Base-by-base conservation (phyloP, 371 early-diverging fungal species). In the Basidiobolus heterosporus region DNA sequence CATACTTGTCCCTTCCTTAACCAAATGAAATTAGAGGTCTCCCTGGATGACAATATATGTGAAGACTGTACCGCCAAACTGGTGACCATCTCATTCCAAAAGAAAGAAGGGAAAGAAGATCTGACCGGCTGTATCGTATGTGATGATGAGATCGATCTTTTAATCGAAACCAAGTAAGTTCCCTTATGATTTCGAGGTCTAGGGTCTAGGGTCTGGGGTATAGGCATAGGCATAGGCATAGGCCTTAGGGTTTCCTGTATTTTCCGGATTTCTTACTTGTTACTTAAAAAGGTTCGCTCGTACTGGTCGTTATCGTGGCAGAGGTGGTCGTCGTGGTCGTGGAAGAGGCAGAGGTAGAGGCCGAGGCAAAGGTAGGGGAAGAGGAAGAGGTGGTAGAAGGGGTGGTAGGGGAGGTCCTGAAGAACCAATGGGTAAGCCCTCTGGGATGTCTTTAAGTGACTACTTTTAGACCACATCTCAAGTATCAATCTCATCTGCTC, bases 81-180 rank as follows among this genome's bases (percentile, higher is more conserved):
- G 21, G 39, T 69, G 11, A 66, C 65, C 36, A 57, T 70, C 2
- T 62, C 62, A 11, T 71, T 70, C 24, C 56, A 68, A 20, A 62
- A 68, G 49, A 71, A 70, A 35, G 62, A 67, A 53, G 62, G 56
- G 36, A 56, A 51, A 23, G 53, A 53, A 15, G 61, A 67, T 19
- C 36, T 65, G 20, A 40, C 37, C 7, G 67, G 65, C 0, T 70
- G 71, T 36, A 50, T 70, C n/a, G 51, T 65, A 44, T 69, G 69
- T 46, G 70, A 66, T 47, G 67, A 65, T 22, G 71, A 67, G 20
- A 61, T 67, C 38, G 65, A 61, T 15, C 45, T 42, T 5, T 44
- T 70, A 14, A 41, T 70, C 15, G 58, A 60, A 24, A 69, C 65
- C 16, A 55, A 62, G 61, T 64, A 30, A 30, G 5, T 30, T 30